phyloP scores from a whole-genome alignment of 345 rosid genomes.

The Sonneratia caseolaris region DNA sequence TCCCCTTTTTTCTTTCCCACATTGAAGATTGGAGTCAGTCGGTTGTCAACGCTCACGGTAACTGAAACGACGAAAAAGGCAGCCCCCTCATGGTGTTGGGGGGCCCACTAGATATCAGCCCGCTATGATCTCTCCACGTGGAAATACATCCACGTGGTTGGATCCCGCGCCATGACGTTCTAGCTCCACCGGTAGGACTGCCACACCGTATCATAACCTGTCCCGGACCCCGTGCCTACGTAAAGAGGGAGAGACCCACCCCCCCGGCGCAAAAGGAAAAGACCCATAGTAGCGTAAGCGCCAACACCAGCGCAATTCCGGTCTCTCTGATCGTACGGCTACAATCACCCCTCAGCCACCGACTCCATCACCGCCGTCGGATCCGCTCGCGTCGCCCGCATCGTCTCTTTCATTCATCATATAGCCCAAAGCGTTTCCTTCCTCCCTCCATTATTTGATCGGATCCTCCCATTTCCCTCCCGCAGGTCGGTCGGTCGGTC shows the following conservation, averaged over 20 bases:
- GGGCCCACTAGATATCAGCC: neutral
- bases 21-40: neutral
- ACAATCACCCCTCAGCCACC: neutral
- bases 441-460: neutral
- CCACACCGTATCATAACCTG: slow-evolving; percentile 9
- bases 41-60: slow-evolving; percentile 1
- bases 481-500: too few species aligned
- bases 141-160: slow-evolving; percentile 8
- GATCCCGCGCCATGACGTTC: neutral
- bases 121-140: slow-evolving; percentile 10
- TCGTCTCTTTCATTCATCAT: neutral
- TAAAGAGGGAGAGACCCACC: slow-evolving; percentile 3
- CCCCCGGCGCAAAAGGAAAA: slow-evolving; percentile 13
- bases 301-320: slow-evolving; percentile 28
- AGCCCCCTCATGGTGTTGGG: neutral
- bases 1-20: neutral
- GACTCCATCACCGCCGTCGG: neutral
- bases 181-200: slow-evolving; percentile 9
- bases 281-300: slow-evolving; percentile 37
- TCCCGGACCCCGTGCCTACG: slow-evolving; percentile 22
- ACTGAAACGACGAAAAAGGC: neutral
- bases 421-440: neutral
- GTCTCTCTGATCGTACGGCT: slow-evolving; percentile 14
- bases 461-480: neutral
- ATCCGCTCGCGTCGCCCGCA: neutral